Conservation (phyloP, 2,329 filamentous ascomycete species). For the Phoma herbarum region DNA sequence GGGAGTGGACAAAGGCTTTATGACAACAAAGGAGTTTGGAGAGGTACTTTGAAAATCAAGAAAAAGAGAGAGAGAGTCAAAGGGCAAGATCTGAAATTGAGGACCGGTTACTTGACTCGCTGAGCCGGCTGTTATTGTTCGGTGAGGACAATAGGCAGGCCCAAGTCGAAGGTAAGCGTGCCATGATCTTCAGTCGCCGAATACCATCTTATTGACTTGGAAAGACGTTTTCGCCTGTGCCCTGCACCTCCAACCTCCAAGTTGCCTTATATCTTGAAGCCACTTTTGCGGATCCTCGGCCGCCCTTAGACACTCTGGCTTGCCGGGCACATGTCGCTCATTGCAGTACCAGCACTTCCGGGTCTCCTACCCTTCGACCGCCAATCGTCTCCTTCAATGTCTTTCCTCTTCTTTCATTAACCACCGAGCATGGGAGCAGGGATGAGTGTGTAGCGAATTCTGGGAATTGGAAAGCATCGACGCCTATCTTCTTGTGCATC, state of each 20-base stretch:
- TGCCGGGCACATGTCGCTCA: conserved; percentile 1
- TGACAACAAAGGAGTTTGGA: conserved; percentile 1
- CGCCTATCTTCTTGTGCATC: background rate
- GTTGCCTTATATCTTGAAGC: background rate
- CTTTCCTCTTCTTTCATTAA: background rate
- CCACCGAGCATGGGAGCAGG: background rate
- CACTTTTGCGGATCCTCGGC: background rate
- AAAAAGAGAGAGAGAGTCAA: background rate
- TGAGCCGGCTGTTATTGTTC: conserved; percentile 3
- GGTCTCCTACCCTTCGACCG: background rate
- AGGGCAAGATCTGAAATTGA: background rate
- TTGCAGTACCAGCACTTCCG: conserved; percentile 6
- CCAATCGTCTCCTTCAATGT: background rate
- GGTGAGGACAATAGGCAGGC: background rate
- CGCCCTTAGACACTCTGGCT: background rate
- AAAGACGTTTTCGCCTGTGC: background rate
- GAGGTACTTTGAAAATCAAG: background rate
- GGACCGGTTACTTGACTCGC: background rate
- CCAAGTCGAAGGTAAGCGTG: conserved; percentile 3
- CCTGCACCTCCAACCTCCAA: background rate
- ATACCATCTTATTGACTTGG: background rate
- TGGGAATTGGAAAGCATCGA: background rate
- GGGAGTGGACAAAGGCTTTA: conserved; percentile 7
- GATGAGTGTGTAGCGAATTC: background rate
- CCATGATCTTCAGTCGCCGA: background rate